Conservation (phyloP, 768 basidiomycete species). For the Lactifluus volemus region DNA sequence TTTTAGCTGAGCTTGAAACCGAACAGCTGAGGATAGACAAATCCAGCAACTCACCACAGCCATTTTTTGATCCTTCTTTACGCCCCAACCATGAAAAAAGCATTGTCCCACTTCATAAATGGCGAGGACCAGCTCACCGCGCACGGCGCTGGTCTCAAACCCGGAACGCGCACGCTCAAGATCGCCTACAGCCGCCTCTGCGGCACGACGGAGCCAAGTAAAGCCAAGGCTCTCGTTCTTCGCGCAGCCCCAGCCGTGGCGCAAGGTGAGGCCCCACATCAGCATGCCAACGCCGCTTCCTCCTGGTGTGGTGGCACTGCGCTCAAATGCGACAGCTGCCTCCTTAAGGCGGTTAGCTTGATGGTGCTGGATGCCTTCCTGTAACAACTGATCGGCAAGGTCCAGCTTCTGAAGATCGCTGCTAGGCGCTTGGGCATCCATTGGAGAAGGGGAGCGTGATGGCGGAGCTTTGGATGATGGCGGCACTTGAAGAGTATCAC, state of each 20-base stretch:
- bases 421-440: conserved; percentile 8
- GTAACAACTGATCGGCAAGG: conserved; percentile 57
- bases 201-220: conserved; percentile 75
- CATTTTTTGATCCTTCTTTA: conserved; percentile 83
- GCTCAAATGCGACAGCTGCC: conserved; percentile 67
- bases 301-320: conserved; percentile 60
- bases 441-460: neutral
- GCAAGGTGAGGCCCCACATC: conserved; percentile 80
- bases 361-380: conserved; percentile 70
- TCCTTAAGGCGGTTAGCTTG: conserved; percentile 63
- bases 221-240: conserved; percentile 76
- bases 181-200: conserved; percentile 71
- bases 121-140: conserved; percentile 74
- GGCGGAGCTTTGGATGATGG: conserved; percentile 9
- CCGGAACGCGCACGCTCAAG: conserved; percentile 55
- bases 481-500: conserved; percentile 17
- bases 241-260: conserved; percentile 83
- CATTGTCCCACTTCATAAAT: conserved; percentile 91
- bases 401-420: conserved; percentile 24
- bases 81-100: conserved; percentile 91
- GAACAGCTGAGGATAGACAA: neutral
- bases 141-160: conserved; percentile 45
- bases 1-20: neutral
- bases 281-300: conserved; percentile 88
- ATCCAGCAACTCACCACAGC: conserved; percentile 49